phyloP scores from a whole-genome alignment of 345 rosid genomes.

The Ceriops tagal region DNA sequence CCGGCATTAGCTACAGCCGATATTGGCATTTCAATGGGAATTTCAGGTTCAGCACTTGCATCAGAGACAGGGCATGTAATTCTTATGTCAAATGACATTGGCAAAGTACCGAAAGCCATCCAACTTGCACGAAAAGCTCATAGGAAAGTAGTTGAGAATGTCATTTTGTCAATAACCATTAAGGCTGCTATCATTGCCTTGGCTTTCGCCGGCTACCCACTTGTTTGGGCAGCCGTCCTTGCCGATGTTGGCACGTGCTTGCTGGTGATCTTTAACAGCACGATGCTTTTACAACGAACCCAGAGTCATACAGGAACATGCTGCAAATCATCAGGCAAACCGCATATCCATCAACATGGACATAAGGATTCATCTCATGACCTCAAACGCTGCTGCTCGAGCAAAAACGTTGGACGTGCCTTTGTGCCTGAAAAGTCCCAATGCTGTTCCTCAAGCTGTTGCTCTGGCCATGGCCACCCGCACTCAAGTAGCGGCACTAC shows the following conservation, averaged over 20 bases:
- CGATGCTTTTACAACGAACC: conserved; percentile 45
- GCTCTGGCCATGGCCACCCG: neutral
- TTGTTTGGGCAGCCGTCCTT: conserved; percentile 89
- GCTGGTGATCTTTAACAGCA: conserved; percentile 77
- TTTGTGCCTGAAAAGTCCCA: conserved; percentile 8
- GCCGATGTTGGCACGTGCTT: conserved; percentile 87
- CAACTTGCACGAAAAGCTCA: conserved; percentile 51
- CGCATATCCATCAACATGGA: conserved; percentile 2
- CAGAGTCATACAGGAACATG: conserved; percentile 26
- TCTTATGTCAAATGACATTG: conserved; percentile 79
- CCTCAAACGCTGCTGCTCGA: conserved; percentile 13
- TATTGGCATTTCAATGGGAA: conserved; percentile 89
- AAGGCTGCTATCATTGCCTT: conserved; percentile 62
- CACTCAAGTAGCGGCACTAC: neutral
- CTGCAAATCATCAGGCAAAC: conserved; percentile 12
- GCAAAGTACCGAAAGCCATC: conserved; percentile 67
- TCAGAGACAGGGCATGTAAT: conserved; percentile 75
- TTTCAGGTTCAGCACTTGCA: conserved; percentile 86
- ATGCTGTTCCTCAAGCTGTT: neutral
- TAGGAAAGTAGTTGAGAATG: conserved; percentile 68
- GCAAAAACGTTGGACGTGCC: conserved; percentile 1
- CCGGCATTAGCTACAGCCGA: conserved; percentile 91
- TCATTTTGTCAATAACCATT: conserved; percentile 51
- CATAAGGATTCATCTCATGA: conserved; percentile 3
- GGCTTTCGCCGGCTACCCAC: conserved; percentile 79